phyloP scores from a whole-genome alignment of 371 early-diverging fungal genomes.

The Smittium culicis region DNA sequence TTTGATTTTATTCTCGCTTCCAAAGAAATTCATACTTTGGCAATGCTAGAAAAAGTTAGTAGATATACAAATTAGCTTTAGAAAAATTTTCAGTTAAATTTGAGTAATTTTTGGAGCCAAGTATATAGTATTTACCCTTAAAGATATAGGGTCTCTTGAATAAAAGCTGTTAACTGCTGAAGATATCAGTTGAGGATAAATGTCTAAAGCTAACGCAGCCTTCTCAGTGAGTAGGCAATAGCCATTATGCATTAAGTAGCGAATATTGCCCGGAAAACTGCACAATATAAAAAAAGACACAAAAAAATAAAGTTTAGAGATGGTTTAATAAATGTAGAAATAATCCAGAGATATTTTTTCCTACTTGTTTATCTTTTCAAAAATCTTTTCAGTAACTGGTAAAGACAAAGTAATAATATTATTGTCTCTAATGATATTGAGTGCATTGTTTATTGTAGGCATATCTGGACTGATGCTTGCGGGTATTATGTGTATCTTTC shows the following conservation, averaged over 20 bases:
- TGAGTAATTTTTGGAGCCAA: background rate
- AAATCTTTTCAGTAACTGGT: background rate
- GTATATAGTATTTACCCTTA: constrained; percentile 2
- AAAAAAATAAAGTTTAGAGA: no score
- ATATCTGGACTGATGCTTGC: no score
- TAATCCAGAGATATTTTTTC: no score
- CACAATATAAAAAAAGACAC: background rate
- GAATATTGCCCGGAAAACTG: constrained; percentile 7
- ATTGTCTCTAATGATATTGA: no score
- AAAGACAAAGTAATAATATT: no score
- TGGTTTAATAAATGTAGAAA: no score
- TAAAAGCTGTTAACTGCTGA: background rate
- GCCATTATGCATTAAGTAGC: background rate
- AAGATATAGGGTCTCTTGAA: constrained; percentile 2
- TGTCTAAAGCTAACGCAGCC: background rate
- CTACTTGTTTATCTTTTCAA: background rate
- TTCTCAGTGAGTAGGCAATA: background rate
- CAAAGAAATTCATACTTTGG: constrained; percentile 52
- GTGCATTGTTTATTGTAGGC: no score
- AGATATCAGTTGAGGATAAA: constrained; percentile 6
- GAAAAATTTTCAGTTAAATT: background rate
- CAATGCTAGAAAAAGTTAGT: constrained; percentile 31
- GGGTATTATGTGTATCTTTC: constrained; percentile 6
- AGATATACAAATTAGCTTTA: no score
- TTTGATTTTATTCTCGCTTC: constrained; percentile 39